Conservation (phyloP, 345 rosid genomes). For the Brassica juncea region DNA sequence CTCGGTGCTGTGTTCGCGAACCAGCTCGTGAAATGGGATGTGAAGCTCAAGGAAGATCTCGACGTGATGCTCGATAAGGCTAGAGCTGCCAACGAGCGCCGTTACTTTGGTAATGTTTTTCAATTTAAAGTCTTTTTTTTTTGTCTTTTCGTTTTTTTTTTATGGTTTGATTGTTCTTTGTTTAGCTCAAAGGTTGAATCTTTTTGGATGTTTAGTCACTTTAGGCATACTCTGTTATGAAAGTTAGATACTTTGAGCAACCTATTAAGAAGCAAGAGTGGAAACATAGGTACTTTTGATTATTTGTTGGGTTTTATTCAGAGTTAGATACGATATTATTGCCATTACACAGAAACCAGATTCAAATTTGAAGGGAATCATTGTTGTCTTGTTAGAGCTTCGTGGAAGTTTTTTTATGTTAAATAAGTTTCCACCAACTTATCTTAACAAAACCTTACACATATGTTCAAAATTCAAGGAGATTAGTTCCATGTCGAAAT, state of each 20-base stretch:
- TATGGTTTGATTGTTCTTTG: constrained; percentile 4
- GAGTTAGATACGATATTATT: not conserved
- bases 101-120: constrained; percentile 66
- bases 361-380: not conserved
- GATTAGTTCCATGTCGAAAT: too few relatives aligned
- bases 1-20: constrained; percentile 80
- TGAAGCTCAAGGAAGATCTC: constrained; percentile 73
- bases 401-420: too few relatives aligned
- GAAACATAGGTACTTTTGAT: constrained; percentile 11
- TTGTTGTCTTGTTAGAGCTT: not conserved
- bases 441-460: too few relatives aligned
- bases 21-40: constrained; percentile 94
- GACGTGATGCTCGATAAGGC: constrained; percentile 91
- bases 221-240: not conserved
- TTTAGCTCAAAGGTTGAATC: constrained; percentile 9
- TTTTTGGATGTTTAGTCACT: constrained; percentile 1
- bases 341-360: not conserved
- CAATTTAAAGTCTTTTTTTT: not conserved
- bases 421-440: too few relatives aligned
- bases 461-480: too few relatives aligned
- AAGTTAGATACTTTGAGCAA: not conserved
- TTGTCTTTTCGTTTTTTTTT: not conserved
- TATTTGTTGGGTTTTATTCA: not conserved
- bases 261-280: not conserved
- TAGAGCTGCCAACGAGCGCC: constrained; percentile 95